These are phyloP conservation scores for Drosera spatulata DNA, from an alignment of 179 eudicot species.

Conservation along the genomic window DNA sequence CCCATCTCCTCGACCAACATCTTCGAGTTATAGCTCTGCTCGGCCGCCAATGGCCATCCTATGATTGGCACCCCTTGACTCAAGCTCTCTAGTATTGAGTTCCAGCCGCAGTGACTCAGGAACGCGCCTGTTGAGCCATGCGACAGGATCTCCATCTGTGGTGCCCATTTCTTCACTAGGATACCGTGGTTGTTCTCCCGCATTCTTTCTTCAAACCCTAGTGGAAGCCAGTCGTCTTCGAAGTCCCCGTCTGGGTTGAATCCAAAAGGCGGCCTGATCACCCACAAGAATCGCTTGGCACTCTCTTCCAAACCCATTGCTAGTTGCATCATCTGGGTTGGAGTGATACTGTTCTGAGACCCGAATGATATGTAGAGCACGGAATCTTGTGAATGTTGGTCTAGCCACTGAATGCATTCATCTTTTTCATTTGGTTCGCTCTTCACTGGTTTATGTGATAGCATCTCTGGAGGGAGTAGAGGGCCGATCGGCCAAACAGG, in stretches of 20 bases:
- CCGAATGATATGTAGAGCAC: slow-evolving; percentile 80
- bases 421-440: background rate
- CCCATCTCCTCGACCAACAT: slow-evolving; percentile 84
- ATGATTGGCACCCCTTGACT: slow-evolving; percentile 77
- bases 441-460: background rate
- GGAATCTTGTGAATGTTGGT: slow-evolving; percentile 24
- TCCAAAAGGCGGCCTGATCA: slow-evolving; percentile 73
- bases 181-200: slow-evolving; percentile 28
- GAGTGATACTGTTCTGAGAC: slow-evolving; percentile 63
- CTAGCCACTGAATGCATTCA: slow-evolving; percentile 45
- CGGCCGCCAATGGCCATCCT: slow-evolving; percentile 91
- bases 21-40: slow-evolving; percentile 74
- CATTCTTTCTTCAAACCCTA: slow-evolving; percentile 47
- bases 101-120: slow-evolving; percentile 90
- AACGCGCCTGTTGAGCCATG: slow-evolving; percentile 60
- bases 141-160: slow-evolving; percentile 62
- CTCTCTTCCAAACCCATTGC: slow-evolving; percentile 67
- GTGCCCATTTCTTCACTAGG: slow-evolving; percentile 63
- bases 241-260: slow-evolving; percentile 45
- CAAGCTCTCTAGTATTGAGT: slow-evolving; percentile 59
- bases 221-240: slow-evolving; percentile 65
- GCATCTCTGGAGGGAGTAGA: slow-evolving; percentile 30
- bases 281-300: slow-evolving; percentile 58
- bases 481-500: slow-evolving; percentile 76
- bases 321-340: slow-evolving; percentile 77